A percentile compares a stretch with the other conserved stretches of the same genome.
Conservation (phyloP, 169 alveolate genomes). For the Plasmodium gallinaceum region DNA sequence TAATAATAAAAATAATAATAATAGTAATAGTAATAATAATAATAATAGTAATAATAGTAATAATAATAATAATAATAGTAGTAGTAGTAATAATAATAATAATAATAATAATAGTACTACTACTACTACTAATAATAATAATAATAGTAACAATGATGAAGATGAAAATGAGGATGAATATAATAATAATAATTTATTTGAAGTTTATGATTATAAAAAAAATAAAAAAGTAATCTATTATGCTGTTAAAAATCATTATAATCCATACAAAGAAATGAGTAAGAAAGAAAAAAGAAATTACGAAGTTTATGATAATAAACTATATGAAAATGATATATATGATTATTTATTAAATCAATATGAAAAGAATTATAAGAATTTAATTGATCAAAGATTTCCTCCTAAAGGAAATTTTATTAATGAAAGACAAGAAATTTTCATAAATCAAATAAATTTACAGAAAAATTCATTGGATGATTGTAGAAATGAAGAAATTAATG, state of each 20-base stretch:
- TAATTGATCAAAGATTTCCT: conserved; percentile 6
- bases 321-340: conserved; percentile 59
- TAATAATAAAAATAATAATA: neutral
- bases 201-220: conserved; percentile 45
- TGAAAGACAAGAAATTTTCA: conserved; percentile 22
- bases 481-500: neutral
- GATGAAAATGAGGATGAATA: conserved; percentile 2
- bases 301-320: conserved; percentile 9
- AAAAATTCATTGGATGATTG: neutral
- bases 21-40: neutral
- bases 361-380: conserved; percentile 28
- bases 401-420: neutral
- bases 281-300: conserved; percentile 32
- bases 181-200: conserved; percentile 35
- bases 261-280: conserved; percentile 46
- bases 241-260: conserved; percentile 52
- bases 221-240: conserved; percentile 53
- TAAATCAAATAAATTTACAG: neutral
- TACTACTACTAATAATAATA: neutral
- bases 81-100: neutral
- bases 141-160: neutral
- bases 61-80: neutral
- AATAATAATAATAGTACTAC: neutral
- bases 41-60: neutral
- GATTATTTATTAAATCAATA: conserved; percentile 57